Conservation (phyloP, 352 stramenopile species). For the Paralagenidium karlingii region DNA sequence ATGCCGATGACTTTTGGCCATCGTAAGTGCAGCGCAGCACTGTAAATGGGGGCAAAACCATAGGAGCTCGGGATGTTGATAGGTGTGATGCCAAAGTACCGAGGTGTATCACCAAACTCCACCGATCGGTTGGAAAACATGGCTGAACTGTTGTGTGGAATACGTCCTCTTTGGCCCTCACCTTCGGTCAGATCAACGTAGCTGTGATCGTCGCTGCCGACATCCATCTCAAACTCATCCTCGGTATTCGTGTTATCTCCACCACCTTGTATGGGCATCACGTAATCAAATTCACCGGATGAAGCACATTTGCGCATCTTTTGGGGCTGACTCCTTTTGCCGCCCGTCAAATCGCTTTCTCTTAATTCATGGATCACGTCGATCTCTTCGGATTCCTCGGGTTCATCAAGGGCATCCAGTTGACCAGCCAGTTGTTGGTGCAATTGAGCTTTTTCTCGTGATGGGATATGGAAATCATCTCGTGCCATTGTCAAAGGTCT, state of each 20-base stretch:
- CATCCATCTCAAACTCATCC: conserved; percentile 6
- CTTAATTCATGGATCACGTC: too few species aligned
- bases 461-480: conserved; percentile 9
- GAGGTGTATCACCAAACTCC: conserved; percentile 67
- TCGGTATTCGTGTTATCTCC: conserved; percentile 2
- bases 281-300: too few species aligned
- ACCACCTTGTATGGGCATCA: too few species aligned
- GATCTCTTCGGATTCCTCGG: too few species aligned
- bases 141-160: background rate
- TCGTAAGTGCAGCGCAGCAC: conserved; percentile 52
- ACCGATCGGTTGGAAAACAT: conserved; percentile 22
- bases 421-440: conserved; percentile 29
- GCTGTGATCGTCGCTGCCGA: too few species aligned
- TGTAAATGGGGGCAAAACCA: conserved; percentile 69
- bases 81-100: conserved; percentile 54
- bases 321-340: too few species aligned
- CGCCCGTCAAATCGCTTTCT: too few species aligned
- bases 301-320: too few species aligned
- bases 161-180: too few species aligned
- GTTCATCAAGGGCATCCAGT: too few species aligned
- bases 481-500: background rate
- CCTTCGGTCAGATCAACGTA: too few species aligned
- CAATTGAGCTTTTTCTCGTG: conserved; percentile 22
- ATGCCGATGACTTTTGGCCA: conserved; percentile 61
- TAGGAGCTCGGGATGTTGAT: conserved; percentile 73